Conservation (phyloP, 768 basidiomycete species). For the Amanita molliuscula region DNA sequence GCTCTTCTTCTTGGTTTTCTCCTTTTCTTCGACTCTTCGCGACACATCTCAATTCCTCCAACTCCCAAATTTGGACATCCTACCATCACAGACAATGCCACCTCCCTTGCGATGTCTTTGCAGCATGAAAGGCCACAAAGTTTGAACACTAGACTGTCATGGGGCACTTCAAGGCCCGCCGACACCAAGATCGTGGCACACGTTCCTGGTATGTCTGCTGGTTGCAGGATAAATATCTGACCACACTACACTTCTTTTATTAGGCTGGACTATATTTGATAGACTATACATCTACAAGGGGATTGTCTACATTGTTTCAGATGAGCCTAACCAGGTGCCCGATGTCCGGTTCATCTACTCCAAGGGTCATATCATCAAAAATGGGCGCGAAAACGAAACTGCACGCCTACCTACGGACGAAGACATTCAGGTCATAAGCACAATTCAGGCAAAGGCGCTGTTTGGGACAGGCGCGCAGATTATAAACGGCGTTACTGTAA, state of each 20-base stretch:
- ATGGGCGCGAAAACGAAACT: constrained; percentile 42
- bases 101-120: constrained; percentile 2
- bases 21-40: constrained; percentile 7
- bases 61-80: neutral
- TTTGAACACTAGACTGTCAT: constrained; percentile 24
- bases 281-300: constrained; percentile 75
- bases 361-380: constrained; percentile 48
- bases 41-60: neutral
- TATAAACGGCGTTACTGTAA: constrained; percentile 70
- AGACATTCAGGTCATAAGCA: constrained; percentile 69
- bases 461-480: constrained; percentile 67
- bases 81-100: constrained; percentile 4
- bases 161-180: constrained; percentile 26
- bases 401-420: constrained; percentile 65
- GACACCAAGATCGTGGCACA: constrained; percentile 64
- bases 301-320: constrained; percentile 72
- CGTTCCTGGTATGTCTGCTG: constrained; percentile 47
- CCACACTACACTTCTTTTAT: neutral
- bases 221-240: neutral
- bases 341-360: constrained; percentile 61
- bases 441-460: constrained; percentile 50
- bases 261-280: constrained; percentile 90
- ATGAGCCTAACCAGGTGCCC: constrained; percentile 59
- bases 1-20: constrained; percentile 8
- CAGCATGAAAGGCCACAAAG: constrained; percentile 9